Evolutionary conservation across 257 asterid species (phyloP), one percentile per base, ranked within the genome.

Genomic region (Rhazya stricta): DNA sequence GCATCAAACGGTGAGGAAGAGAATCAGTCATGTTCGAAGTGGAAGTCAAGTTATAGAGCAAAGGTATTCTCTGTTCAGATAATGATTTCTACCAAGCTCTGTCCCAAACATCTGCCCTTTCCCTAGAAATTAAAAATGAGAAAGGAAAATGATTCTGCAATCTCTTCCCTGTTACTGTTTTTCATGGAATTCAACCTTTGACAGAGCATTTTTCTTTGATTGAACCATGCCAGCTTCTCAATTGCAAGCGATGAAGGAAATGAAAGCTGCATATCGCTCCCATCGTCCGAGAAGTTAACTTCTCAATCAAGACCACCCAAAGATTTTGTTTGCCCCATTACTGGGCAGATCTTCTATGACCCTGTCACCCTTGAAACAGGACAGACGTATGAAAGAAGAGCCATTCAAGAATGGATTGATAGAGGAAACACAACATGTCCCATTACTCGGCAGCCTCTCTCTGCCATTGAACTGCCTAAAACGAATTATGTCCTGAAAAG

Each of bases 321-420:
- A 75, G 96, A 91, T 78, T 91, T 91, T 50, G 93, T 91, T 51
- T 91, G 97, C 81, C 91, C 97, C 13, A 91, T 91, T 27, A 91
- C 97, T 2, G 89, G 96, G 72, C 95, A 90, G 81, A 86, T 90
- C 72, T 91, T 91, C 83, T 78, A 82, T 42, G 97, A 90, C 78
- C 97, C 97, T 0, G 96, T 91, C 70, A 91, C 96, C 15, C 93
- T 91, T 19, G 97, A 91, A 81, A 88, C 97, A 13, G 97, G 97
- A 57, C 97, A 91, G 79, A 90, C 96, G 27, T 91, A 90, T 72
- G 97, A 91, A 85, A 83, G 95, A 71, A 91, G 83, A 84, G 96
- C 96, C 74, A 91, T 91, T 79, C 91, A 91, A 79, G 97, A 91
- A 82, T 91, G 96, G 97, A 90, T 90, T 87, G 81, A 85, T 18